Percentiles rank a stretch among this genome's conserved stretches.
phyloP scores from a whole-genome alignment of 345 rosid species.

The Cardamine resedifolia region DNA sequence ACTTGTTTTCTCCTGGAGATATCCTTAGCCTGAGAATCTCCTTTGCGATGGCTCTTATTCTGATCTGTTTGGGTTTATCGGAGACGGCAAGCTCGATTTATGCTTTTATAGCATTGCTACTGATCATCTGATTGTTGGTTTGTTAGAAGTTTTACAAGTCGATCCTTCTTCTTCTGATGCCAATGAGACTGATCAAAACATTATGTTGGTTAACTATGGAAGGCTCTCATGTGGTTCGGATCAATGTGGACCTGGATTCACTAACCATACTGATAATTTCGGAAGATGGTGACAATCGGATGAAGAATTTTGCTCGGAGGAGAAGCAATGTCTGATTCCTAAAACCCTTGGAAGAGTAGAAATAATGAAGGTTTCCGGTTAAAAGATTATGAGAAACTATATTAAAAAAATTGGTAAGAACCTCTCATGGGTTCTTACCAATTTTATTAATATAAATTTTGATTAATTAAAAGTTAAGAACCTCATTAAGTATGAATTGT shows the following conservation, averaged over 20 bases:
- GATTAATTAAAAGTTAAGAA: too few species aligned
- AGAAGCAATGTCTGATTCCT: too few species aligned
- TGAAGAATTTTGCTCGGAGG: conserved; percentile 39
- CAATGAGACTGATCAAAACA: conserved; percentile 42
- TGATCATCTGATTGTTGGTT: conserved; percentile 86
- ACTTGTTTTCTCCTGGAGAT: conserved; percentile 84
- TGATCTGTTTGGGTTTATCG: conserved; percentile 77
- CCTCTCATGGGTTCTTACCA: too few species aligned
- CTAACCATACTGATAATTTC: conserved; percentile 71
- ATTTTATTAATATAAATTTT: too few species aligned
- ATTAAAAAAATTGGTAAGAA: too few species aligned
- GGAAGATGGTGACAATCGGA: conserved; percentile 95
- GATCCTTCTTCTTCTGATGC: conserved; percentile 72
- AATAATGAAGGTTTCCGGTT: too few species aligned
- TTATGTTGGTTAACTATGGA: conserved; percentile 80
- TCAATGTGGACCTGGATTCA: conserved; percentile 96
- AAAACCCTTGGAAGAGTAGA: too few species aligned
- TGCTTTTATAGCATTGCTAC: conserved; percentile 97
- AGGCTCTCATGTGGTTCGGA: conserved; percentile 66
- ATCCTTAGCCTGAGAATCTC: conserved; percentile 67
- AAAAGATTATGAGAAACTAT: too few species aligned
- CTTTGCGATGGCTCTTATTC: conserved; percentile 89
- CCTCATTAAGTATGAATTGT: too few species aligned
- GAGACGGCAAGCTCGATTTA: conserved; percentile 76
- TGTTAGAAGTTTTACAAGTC: conserved; percentile 67